Conservation (phyloP, 108 stramenopile species). For the Cyclotella distinguenda region DNA sequence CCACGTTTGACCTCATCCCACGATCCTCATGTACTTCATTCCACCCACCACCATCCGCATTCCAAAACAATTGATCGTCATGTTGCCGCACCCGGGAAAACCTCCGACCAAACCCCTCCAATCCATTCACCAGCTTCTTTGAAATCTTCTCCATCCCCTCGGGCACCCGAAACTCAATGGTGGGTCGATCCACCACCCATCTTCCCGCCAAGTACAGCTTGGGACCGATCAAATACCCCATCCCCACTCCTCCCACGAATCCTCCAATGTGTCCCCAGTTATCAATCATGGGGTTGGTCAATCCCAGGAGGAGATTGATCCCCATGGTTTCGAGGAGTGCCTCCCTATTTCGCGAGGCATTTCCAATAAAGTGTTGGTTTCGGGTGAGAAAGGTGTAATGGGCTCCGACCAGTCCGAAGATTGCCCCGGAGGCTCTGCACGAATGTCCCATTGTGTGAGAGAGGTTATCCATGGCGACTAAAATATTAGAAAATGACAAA, state of each 20-base stretch:
- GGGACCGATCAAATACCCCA: constrained; percentile 77
- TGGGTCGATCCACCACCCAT: constrained; percentile 37
- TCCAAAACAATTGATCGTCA: constrained; percentile 5
- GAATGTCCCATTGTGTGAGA: too few species aligned
- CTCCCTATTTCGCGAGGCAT: constrained; percentile 32
- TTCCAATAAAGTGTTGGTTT: constrained; percentile 62
- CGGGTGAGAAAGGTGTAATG: constrained; percentile 70
- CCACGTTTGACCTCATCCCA: constrained; percentile 1
- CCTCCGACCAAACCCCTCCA: constrained; percentile 16
- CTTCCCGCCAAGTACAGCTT: constrained; percentile 53
- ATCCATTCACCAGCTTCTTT: constrained; percentile 12
- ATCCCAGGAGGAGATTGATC: constrained; percentile 43
- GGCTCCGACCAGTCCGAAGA: constrained; percentile 80
- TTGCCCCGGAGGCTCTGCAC: constrained; percentile 78
- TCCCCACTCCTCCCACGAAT: constrained; percentile 69
- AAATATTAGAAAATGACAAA: too few species aligned
- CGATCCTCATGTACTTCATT: constrained; percentile 12
- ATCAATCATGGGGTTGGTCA: constrained; percentile 61
- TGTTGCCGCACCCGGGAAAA: constrained; percentile 1
- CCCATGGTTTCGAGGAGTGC: constrained; percentile 42
- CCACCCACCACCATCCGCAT: constrained; percentile 1
- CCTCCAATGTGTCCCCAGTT: constrained; percentile 83
- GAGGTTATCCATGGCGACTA: too few species aligned
- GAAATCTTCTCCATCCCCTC: constrained; percentile 22
- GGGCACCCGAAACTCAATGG: constrained; percentile 17